Evolutionary conservation across 2,329 filamentous ascomycete species (phyloP), one percentile per base, ranked within the genome.

Genomic region (Aureobasidium sp.): DNA sequence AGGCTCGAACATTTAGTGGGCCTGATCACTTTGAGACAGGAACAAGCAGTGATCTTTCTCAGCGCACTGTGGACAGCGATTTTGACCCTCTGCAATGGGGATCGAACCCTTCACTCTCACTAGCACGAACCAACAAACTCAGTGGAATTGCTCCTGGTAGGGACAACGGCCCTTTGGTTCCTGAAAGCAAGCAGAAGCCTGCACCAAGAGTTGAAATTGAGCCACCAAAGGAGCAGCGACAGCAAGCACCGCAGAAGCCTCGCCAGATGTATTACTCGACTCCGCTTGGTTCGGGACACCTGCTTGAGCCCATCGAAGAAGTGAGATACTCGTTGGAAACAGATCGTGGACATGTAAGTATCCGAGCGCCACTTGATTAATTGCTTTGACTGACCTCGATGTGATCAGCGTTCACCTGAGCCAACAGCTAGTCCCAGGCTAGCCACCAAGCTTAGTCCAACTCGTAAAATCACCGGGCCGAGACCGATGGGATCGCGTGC

Each of bases 1-100:
- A 88, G 62, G 89, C 88, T 3, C 81, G 87, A 58, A 81, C 85
- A 60, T 91, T 84, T 69, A 82, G 84, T 45, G 74, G 73, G 40
- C 63, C 67, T 40, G 65, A 69, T 27, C 43, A 49, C 45, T 59
- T 57, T 11, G 53, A 47, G 38, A 66, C 67, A 6, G 66, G 62
- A 35, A 71, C 71, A 17, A 69, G 66, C 60, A 71, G 69, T 58
- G 70, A 73, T 58, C 61, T 74, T 37, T 70, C 67, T n/a, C 68
- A 71, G 47, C 69, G 68, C 8, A 70, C 68, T 1, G 67, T 69
- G 23, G 62, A 61, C 10, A 69, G 66, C 49, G 71, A 73, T 62
- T 71, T 72, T 51, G 77, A 79, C 62, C 76, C 75, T 37, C 74
- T 78, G 35, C 74, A 76, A 63, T 80, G 77, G 77, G 78, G 78